phyloP scores from a whole-genome alignment of 225 moss, liverwort and hornwort genomes.

The Marchantia polymorpha region DNA sequence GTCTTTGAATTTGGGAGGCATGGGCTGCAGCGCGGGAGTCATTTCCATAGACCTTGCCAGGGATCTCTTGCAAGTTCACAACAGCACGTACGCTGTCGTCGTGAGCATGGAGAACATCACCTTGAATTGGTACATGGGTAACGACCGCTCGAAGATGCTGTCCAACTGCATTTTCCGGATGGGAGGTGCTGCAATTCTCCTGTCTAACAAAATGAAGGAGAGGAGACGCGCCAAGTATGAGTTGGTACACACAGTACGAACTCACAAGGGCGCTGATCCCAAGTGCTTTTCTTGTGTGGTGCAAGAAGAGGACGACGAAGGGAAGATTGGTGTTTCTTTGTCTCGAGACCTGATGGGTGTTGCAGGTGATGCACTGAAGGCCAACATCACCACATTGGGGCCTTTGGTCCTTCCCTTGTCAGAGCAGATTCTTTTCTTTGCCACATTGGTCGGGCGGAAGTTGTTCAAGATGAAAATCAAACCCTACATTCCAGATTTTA shows the following conservation, averaged over 20 bases:
- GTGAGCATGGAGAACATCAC: conserved; percentile 75
- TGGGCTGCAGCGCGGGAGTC: conserved; percentile 85
- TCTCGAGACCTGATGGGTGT: conserved; percentile 75
- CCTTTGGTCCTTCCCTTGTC: conserved; percentile 74
- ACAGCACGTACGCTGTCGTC: conserved; percentile 62
- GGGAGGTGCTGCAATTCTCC: conserved; percentile 81
- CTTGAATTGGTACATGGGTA: conserved; percentile 69
- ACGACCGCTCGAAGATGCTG: conserved; percentile 74
- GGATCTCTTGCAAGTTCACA: conserved; percentile 66
- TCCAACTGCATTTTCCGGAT: conserved; percentile 83
- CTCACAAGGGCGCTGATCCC: conserved; percentile 77
- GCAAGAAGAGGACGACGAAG: conserved; percentile 63
- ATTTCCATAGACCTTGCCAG: conserved; percentile 73
- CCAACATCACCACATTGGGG: conserved; percentile 77
- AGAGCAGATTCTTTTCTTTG: conserved; percentile 82
- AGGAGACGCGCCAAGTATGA: conserved; percentile 58
- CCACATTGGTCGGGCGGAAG: conserved; percentile 58
- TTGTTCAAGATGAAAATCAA: conserved; percentile 65
- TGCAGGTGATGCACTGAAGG: conserved; percentile 76
- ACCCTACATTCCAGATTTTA: conserved; percentile 86
- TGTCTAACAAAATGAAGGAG: conserved; percentile 61
- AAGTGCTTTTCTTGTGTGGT: conserved; percentile 66
- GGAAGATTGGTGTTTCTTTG: conserved; percentile 55
- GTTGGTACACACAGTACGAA: conserved; percentile 68
- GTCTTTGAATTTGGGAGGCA: conserved; percentile 65